Base-by-base conservation (phyloP, 495 filamentous ascomycete species). In the Daldinia vernicosa region DNA sequence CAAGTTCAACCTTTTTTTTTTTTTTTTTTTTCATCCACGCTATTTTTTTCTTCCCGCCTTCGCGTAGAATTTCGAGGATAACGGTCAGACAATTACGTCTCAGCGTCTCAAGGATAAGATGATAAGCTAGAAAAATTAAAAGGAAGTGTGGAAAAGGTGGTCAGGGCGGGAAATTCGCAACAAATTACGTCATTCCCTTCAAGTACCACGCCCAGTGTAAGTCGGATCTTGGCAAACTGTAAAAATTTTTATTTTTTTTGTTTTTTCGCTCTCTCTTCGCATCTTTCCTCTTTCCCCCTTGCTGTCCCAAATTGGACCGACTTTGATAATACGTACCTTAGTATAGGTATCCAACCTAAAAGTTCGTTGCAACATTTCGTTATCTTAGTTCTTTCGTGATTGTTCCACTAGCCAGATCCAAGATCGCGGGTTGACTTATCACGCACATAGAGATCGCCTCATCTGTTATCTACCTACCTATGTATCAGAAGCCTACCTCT, bases 181-280 rank as follows among this genome's bases (percentile, higher is more conserved):
- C 60, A 54, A 71, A 72, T 75, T 77, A 77, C 75, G 75, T 77
- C 75, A 77, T 71, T 77, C 66, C 58, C 8, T 40, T 17, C 15
- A 77, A 64, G 75, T 75, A 77, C 70, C 70, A 54, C 70, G 37
- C 75, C 62, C 69, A 77, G 75, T 77, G 43, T 50, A 58, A 50
- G 12, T 56, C 12, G n/a, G 33, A 4, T 9, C 50, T 63, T 47
- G 52, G 60, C 72, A 43, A 59, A 77, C 75, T 66, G 75, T 77
- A n/a, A n/a, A n/a, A n/a, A n/a, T n/a, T n/a, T n/a, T n/a, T n/a
- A 33, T n/a, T 27, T 35, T 53, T 52, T 63, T 58, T 37, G 19
- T 58, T 40, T 54, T 54, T 19, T 45, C n/a, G n/a, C n/a, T 45
- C 9, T 17, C 40, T 43, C 33, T 50, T 47, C 58, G 19, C 33